phyloP scores from a whole-genome alignment of 23 red algal genomes.

The Chondrus crispus region DNA sequence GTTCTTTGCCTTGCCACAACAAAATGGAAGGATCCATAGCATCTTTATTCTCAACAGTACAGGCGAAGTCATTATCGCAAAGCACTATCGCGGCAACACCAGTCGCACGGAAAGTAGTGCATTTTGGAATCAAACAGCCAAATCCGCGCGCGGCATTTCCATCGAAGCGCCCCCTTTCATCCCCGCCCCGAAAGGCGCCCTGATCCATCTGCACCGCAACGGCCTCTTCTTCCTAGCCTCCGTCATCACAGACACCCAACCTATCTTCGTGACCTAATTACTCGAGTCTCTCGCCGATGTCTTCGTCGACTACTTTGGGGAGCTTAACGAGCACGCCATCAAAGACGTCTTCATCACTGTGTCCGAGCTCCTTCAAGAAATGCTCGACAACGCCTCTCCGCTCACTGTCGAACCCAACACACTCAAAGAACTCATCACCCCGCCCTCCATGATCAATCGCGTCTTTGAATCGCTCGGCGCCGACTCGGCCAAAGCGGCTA shows the following conservation, averaged over 20 bases:
- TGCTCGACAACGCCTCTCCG: conserved; percentile 78
- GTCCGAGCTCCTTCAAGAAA: conserved; percentile 92
- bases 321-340: conserved; percentile 87
- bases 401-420: conserved; percentile 65
- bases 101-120: conserved; percentile 48
- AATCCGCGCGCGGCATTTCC: not conserved
- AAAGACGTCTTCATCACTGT: conserved; percentile 96
- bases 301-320: conserved; percentile 84
- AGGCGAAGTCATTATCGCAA: conserved; percentile 90
- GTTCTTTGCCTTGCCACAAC: no score
- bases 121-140: conserved; percentile 55
- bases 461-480: conserved; percentile 51
- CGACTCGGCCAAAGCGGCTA: not conserved
- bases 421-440: conserved; percentile 74
- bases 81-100: conserved; percentile 72
- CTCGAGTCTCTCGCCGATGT: conserved; percentile 58
- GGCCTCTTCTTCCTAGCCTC: conserved; percentile 72
- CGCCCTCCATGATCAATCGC: conserved; percentile 64
- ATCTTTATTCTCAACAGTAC: conserved; percentile 70
- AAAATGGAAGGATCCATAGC: conserved; percentile 73
- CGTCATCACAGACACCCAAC: conserved; percentile 47
- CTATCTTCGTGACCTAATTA: conserved; percentile 60
- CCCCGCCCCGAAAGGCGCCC: conserved; percentile 50
- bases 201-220: conserved; percentile 70
- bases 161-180: conserved; percentile 58